Evolutionary conservation across 2,329 filamentous ascomycete genomes (phyloP).

Genomic region (Epichloe glyceriae): DNA sequence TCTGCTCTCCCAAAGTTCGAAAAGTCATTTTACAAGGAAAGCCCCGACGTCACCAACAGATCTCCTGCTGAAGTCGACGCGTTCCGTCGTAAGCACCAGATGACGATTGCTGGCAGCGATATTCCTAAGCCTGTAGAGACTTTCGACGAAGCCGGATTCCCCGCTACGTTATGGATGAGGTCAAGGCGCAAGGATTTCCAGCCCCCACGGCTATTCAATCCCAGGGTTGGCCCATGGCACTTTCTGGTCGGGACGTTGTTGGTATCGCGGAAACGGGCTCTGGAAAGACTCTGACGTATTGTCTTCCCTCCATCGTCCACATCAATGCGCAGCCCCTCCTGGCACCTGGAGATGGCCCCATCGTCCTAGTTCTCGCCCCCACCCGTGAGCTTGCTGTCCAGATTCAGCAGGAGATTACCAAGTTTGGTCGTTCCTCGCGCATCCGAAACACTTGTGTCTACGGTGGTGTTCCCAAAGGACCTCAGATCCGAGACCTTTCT

Average conservation of each 20-base stretch:
- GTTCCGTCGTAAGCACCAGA: constrained; percentile 76
- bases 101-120: constrained; percentile 65
- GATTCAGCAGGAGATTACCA: constrained; percentile 97
- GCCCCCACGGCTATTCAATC: constrained; percentile 93
- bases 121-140: constrained; percentile 91
- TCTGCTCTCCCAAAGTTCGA: constrained; percentile 83
- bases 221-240: constrained; percentile 97
- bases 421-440: constrained; percentile 94
- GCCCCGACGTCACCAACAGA: constrained; percentile 62
- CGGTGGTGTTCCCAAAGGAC: constrained; percentile 95
- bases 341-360: constrained; percentile 87
- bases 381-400: constrained; percentile 97
- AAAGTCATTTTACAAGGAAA: constrained; percentile 98
- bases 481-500: constrained; percentile 87
- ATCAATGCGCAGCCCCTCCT: constrained; percentile 98
- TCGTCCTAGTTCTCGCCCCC: constrained; percentile 88
- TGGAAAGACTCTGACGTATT: constrained; percentile 98
- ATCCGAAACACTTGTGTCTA: constrained; percentile 99
- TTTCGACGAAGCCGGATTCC: constrained; percentile 96
- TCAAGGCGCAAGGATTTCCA: constrained; percentile 94
- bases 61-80: constrained; percentile 69
- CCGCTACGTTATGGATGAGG: constrained; percentile 92
- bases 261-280: constrained; percentile 99
- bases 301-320: constrained; percentile 94
- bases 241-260: constrained; percentile 94